Conservation (phyloP, 2,329 filamentous ascomycete species). For the Neophaeococcomyces mojaviensis region DNA sequence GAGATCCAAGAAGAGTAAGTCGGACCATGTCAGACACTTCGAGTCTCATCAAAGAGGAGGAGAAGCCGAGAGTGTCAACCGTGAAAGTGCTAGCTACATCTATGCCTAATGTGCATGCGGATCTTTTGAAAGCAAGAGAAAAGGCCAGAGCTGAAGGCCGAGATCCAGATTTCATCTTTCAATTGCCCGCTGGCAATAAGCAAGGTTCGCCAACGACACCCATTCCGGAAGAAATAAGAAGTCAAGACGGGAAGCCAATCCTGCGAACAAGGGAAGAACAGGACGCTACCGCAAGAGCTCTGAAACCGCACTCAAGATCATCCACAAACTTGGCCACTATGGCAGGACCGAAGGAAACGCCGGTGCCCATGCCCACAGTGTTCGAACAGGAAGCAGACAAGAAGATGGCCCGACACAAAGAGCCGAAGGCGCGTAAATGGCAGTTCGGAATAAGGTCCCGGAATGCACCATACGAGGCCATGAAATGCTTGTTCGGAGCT, state of each 20-base stretch:
- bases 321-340: constrained; percentile 59
- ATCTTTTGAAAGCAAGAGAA: constrained; percentile 63
- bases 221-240: constrained; percentile 23
- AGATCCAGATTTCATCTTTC: constrained; percentile 23
- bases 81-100: constrained; percentile 88
- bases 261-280: constrained; percentile 57
- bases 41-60: constrained; percentile 27
- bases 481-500: constrained; percentile 91
- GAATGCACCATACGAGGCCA: constrained; percentile 88
- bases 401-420: constrained; percentile 26
- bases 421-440: constrained; percentile 76
- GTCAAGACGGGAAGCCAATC: constrained; percentile 20
- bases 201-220: constrained; percentile 14
- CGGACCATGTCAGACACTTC: constrained; percentile 22
- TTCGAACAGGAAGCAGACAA: constrained; percentile 44
- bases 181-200: constrained; percentile 13
- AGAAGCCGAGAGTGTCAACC: constrained; percentile 62
- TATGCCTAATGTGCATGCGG: constrained; percentile 80
- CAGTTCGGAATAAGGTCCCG: constrained; percentile 95
- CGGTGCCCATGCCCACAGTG: constrained; percentile 47
- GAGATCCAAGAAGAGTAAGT: constrained; percentile 12
- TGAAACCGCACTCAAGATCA: constrained; percentile 77
- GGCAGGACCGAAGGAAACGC: constrained; percentile 47
- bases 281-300: constrained; percentile 67
- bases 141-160: constrained; percentile 43